Evolutionary conservation across 2,329 filamentous ascomycete species (phyloP).

Genomic region (Fusarium sterilihyphosum): DNA sequence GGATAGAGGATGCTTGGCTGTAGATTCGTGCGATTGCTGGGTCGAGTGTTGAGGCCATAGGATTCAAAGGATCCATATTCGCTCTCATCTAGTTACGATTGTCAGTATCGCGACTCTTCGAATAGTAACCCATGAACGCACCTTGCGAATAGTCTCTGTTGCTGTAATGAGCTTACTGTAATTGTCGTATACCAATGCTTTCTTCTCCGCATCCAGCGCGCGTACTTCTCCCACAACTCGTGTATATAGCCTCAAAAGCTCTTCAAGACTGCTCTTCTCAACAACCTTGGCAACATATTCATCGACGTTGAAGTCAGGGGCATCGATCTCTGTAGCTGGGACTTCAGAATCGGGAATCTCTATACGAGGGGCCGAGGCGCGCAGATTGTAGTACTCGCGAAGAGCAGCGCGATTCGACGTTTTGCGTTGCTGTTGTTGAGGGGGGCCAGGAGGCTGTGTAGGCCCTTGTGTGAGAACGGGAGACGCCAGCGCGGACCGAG

Average conservation of each 20-base stretch:
- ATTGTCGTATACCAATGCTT: conserved; percentile 97
- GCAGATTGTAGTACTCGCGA: conserved; percentile 92
- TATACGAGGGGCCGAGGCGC: conserved; percentile 56
- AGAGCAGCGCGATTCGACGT: conserved; percentile 84
- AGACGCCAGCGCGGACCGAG: conserved; percentile 68
- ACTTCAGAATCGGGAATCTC: conserved; percentile 64
- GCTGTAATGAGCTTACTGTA: conserved; percentile 97
- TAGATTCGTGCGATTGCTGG: conserved; percentile 81
- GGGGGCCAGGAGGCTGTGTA: conserved; percentile 7
- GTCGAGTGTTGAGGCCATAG: conserved; percentile 77
- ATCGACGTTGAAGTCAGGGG: conserved; percentile 75
- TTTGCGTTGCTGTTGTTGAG: conserved; percentile 45
- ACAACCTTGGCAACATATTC: conserved; percentile 72
- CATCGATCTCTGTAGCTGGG: conserved; percentile 77
- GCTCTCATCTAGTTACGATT: conserved; percentile 70
- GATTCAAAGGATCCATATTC: conserved; percentile 82
- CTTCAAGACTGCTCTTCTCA: conserved; percentile 70
- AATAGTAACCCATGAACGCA: conserved; percentile 37
- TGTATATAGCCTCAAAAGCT: conserved; percentile 76
- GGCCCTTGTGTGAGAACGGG: conserved; percentile 50
- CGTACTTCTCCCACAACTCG: conserved; percentile 82
- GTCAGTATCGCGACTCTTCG: not conserved
- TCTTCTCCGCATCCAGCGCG: conserved; percentile 93
- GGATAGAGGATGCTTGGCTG: conserved; percentile 65
- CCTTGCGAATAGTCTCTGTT: conserved; percentile 91